Conservation (phyloP, 805 yeast species). For the Kuraishia borneana region DNA sequence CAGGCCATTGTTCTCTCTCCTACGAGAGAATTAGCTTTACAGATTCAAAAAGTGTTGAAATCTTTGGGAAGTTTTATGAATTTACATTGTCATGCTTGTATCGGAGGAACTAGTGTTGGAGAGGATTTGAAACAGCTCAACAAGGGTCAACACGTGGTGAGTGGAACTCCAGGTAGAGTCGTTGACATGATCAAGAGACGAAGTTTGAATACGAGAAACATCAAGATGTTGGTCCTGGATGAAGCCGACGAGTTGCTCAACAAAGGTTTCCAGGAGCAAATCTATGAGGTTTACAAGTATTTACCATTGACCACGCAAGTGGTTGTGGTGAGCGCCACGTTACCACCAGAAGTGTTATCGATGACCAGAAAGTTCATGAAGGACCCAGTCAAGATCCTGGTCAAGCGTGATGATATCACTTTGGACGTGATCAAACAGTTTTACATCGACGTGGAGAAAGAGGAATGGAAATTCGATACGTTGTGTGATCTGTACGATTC, state of each 20-base stretch:
- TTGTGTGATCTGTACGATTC: constrained; percentile 93
- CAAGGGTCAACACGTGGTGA: constrained; percentile 85
- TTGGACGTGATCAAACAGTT: constrained; percentile 93
- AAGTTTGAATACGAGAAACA: constrained; percentile 65
- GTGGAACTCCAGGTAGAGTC: constrained; percentile 98
- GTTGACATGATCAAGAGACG: constrained; percentile 91
- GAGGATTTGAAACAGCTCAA: constrained; percentile 81
- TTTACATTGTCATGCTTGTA: constrained; percentile 88
- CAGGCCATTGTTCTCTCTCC: constrained; percentile 95
- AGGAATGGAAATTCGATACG: constrained; percentile 91
- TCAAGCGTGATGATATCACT: constrained; percentile 91
- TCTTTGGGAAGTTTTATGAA: constrained; percentile 87
- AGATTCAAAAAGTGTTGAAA: constrained; percentile 87
- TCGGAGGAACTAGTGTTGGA: constrained; percentile 89
- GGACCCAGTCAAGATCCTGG: constrained; percentile 88
- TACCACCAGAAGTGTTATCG: constrained; percentile 86
- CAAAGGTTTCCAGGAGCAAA: constrained; percentile 91
- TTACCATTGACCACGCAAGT: constrained; percentile 88
- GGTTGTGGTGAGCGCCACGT: constrained; percentile 88
- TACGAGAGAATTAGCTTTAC: constrained; percentile 94
- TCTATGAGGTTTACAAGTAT: constrained; percentile 83
- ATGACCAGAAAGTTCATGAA: constrained; percentile 90
- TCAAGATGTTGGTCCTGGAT: constrained; percentile 92
- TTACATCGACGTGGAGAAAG: constrained; percentile 83
- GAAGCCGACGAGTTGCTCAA: constrained; percentile 97